Percentiles rank a stretch among this genome's conserved stretches.
Conservation (phyloP, 2,329 filamentous ascomycete genomes). For the Alternaria ethzedia region DNA sequence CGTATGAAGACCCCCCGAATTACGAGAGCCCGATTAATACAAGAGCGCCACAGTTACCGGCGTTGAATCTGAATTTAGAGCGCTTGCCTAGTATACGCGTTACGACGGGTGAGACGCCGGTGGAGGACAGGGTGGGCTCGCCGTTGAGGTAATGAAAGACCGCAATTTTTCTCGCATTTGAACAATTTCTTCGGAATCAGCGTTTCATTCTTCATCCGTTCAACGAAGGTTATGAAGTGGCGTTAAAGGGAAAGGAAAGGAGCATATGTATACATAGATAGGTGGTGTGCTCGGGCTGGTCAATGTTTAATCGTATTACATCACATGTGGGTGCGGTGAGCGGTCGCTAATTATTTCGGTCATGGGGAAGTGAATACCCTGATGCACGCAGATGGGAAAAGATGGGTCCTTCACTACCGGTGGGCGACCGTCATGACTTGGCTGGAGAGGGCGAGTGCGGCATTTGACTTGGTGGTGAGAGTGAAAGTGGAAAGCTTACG, state of each 20-base stretch:
- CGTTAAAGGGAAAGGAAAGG: neutral
- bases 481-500: no score
- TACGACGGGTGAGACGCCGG: constrained; percentile 43
- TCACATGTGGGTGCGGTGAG: neutral
- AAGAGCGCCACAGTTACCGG: constrained; percentile 44
- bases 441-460: no score
- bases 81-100: constrained; percentile 54
- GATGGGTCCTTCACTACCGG: no score
- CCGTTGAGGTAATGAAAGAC: constrained; percentile 13
- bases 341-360: no score
- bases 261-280: neutral
- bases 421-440: no score
- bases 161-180: neutral
- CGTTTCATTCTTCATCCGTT: neutral
- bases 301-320: neutral
- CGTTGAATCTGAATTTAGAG: constrained; percentile 49
- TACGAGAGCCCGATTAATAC: constrained; percentile 53
- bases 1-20: constrained; percentile 57
- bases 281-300: neutral
- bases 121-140: constrained; percentile 18
- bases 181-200: neutral
- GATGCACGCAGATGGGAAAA: no score
- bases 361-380: no score
- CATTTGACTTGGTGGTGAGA: no score
- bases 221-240: neutral